Conservation (phyloP, 2,329 filamentous ascomycete species). For the Xylaria sp. region DNA sequence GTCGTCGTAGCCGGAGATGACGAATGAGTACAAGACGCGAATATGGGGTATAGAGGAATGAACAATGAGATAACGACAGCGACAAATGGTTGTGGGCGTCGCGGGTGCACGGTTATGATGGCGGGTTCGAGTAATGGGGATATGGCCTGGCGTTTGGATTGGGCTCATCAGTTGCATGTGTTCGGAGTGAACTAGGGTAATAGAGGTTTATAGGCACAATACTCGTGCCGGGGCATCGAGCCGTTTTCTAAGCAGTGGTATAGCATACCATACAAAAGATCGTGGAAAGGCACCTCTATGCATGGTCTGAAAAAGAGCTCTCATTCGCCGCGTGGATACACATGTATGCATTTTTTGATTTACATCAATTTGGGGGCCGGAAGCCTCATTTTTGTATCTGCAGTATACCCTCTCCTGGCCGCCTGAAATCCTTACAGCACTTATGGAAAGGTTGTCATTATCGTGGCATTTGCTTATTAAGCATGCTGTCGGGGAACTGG, state of each 20-base stretch:
- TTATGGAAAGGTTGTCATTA: slow-evolving; percentile 26
- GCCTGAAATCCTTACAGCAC: slow-evolving; percentile 24
- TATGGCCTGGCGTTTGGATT: slow-evolving; percentile 44
- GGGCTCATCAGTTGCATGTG: slow-evolving; percentile 38
- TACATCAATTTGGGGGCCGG: slow-evolving; percentile 36
- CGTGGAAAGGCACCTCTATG: slow-evolving; percentile 10
- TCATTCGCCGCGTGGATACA: slow-evolving; percentile 39
- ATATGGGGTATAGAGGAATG: slow-evolving; percentile 27
- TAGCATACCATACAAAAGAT: slow-evolving; percentile 26
- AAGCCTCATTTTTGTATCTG: slow-evolving; percentile 20
- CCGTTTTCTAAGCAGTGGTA: slow-evolving; percentile 25
- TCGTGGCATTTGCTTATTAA: slow-evolving; percentile 14
- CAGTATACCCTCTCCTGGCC: slow-evolving; percentile 14
- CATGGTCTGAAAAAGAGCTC: slow-evolving; percentile 34
- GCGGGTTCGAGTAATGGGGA: slow-evolving; percentile 30
- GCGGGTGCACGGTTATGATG: slow-evolving; percentile 27
- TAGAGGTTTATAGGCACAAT: slow-evolving; percentile 36
- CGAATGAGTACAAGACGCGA: slow-evolving; percentile 31
- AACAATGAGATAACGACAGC: slow-evolving; percentile 8
- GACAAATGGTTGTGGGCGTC: background rate
- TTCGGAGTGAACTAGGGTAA: slow-evolving; percentile 40
- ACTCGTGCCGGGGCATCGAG: slow-evolving; percentile 23
- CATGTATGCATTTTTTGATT: slow-evolving; percentile 42
- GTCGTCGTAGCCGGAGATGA: background rate
- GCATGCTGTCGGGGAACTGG: slow-evolving; percentile 29